Evolutionary conservation across 2,329 filamentous ascomycete genomes (phyloP).

Genomic region (Knoxdaviesia capensis): DNA sequence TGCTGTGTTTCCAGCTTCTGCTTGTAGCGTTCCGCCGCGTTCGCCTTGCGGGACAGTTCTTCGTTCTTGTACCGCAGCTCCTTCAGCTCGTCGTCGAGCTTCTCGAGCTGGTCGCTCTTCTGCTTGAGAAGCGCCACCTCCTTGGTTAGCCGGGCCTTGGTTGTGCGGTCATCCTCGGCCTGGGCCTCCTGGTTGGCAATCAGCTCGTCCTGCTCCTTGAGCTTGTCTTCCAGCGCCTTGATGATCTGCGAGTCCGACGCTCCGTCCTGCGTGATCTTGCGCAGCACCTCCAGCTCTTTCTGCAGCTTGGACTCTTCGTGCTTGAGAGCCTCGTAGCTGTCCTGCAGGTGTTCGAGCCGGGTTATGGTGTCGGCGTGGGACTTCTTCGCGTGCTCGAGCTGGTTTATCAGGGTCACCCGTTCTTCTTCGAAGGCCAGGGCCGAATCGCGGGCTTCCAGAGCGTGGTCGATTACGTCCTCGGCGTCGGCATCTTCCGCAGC

Average conservation of each 20-base stretch:
- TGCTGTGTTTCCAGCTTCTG: slow-evolving; percentile 39
- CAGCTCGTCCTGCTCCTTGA: slow-evolving; percentile 48
- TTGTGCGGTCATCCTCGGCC: slow-evolving; percentile 28
- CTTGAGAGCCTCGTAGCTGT: slow-evolving; percentile 44
- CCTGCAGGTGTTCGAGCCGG: slow-evolving; percentile 37
- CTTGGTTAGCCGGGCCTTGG: slow-evolving; percentile 23
- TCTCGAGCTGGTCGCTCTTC: slow-evolving; percentile 26
- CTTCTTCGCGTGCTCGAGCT: slow-evolving; percentile 33
- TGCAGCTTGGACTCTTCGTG: slow-evolving; percentile 39
- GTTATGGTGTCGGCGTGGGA: slow-evolving; percentile 37
- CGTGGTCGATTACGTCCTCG: slow-evolving; percentile 18
- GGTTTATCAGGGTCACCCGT: slow-evolving; percentile 26
- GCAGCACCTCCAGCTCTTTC: slow-evolving; percentile 27
- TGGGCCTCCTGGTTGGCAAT: slow-evolving; percentile 52
- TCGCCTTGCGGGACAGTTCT: slow-evolving; percentile 39
- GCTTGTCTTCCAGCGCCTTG: slow-evolving; percentile 30
- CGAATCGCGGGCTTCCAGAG: slow-evolving; percentile 26
- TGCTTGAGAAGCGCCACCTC: slow-evolving; percentile 26
- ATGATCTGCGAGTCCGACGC: slow-evolving; percentile 30
- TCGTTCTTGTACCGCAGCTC: slow-evolving; percentile 38
- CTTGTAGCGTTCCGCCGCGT: slow-evolving; percentile 39
- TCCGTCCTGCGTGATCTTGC: slow-evolving; percentile 29
- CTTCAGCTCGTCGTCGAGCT: slow-evolving; percentile 36
- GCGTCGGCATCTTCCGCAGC: slow-evolving; percentile 15
- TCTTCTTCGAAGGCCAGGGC: slow-evolving; percentile 37